These are phyloP conservation scores for Aspergillus phoenicis DNA, from an alignment of 2,329 filamentous ascomycete genomes.

Conservation along the genomic window DNA sequence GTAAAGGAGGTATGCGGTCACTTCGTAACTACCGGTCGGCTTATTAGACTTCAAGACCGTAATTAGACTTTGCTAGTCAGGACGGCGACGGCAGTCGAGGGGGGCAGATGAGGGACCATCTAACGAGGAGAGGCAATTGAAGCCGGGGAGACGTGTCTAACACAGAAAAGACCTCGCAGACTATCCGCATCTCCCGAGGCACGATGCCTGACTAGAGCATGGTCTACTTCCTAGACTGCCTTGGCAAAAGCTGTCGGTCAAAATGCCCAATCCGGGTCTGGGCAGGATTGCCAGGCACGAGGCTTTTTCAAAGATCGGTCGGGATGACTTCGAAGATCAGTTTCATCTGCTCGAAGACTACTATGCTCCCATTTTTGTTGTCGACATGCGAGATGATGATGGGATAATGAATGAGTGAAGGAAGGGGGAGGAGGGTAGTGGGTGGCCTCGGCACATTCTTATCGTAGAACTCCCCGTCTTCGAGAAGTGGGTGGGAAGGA, in stretches of 20 bases:
- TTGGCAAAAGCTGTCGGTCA: not conserved
- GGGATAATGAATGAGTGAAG: no score
- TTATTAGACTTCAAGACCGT: not conserved
- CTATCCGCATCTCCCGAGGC: not conserved
- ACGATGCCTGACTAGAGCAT: not conserved
- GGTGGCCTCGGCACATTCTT: no score
- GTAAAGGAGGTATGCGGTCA: not conserved
- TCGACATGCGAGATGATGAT: no score
- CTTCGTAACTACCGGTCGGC: not conserved
- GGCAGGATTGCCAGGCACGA: no score
- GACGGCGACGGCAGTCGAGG: not conserved
- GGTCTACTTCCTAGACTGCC: not conserved
- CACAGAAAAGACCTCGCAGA: not conserved
- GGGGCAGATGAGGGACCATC: not conserved
- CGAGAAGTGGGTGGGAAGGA: not conserved
- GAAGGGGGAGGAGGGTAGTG: no score
- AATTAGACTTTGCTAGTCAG: constrained; percentile 2
- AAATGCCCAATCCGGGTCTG: no score
- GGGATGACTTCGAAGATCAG: no score
- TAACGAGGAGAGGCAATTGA: constrained; percentile 1
- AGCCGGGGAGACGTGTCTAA: not conserved
- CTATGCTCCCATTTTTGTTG: no score
- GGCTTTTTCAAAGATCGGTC: no score
- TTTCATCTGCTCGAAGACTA: no score
- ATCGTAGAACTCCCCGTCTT: no score